Evolutionary conservation across 1,139 yeast species (phyloP).

Genomic region (Scheffersomyces cryptocercus): DNA sequence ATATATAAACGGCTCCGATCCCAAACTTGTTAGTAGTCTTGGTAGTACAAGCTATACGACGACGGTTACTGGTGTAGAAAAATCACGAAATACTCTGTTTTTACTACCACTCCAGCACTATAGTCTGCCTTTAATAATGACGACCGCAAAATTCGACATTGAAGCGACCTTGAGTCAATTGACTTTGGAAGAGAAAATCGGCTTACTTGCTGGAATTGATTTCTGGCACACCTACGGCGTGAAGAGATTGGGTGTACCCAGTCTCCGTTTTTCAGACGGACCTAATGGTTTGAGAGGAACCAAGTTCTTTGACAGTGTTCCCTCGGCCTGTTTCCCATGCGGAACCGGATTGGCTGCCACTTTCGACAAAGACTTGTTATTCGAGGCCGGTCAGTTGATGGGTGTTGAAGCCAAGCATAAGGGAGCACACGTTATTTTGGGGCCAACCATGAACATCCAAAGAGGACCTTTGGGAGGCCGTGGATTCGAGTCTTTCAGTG

Average conservation of each 20-base stretch:
- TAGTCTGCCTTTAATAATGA: neutral
- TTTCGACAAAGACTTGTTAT: slow-evolving; percentile 12
- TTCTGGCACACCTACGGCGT: slow-evolving; percentile 16
- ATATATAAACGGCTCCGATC: no score
- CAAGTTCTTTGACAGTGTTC: slow-evolving; percentile 16
- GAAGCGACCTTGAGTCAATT: slow-evolving; percentile 11
- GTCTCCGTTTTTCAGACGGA: slow-evolving; percentile 12
- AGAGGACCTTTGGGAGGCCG: slow-evolving; percentile 67
- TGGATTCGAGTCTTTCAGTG: slow-evolving; percentile 67
- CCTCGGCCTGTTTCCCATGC: slow-evolving; percentile 32
- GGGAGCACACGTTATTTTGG: slow-evolving; percentile 61
- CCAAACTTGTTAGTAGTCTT: no score
- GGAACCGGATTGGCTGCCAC: slow-evolving; percentile 48
- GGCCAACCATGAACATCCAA: slow-evolving; percentile 45
- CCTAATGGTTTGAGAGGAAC: slow-evolving; percentile 16
- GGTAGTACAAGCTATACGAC: no score
- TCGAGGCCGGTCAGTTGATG: neutral
- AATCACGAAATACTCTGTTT: no score
- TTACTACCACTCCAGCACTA: neutral
- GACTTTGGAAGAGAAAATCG: slow-evolving; percentile 12
- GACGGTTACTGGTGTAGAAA: no score
- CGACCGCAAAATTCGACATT: slow-evolving; percentile 7
- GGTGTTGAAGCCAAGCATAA: slow-evolving; percentile 58
- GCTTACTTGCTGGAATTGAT: slow-evolving; percentile 12
- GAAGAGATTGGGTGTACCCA: slow-evolving; percentile 11